Percentiles rank a stretch among this genome's conserved stretches.
Evolutionary conservation across 1,139 yeast genomes (phyloP).

Genomic region (Suhomyces taliae): DNA sequence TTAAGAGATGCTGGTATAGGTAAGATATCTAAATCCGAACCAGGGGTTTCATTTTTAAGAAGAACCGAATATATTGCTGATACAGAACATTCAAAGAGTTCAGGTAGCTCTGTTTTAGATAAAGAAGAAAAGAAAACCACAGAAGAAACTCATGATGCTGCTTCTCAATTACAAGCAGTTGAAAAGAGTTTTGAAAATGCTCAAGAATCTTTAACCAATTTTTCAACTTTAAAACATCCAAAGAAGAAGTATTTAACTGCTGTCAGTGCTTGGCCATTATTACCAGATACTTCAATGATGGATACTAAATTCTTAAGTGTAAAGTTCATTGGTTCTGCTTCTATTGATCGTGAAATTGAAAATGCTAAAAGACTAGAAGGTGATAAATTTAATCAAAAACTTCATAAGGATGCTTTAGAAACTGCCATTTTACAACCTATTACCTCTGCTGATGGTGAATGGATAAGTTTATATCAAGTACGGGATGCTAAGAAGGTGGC

Average conservation of each 20-base stretch:
- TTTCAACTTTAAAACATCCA: slow-evolving; percentile 67
- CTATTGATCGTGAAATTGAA: slow-evolving; percentile 44
- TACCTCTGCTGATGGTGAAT: slow-evolving; percentile 72
- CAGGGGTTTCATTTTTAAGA: slow-evolving; percentile 79
- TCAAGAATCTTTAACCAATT: slow-evolving; percentile 45
- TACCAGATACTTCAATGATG: slow-evolving; percentile 88
- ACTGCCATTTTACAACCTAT: slow-evolving; percentile 77
- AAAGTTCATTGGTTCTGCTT: slow-evolving; percentile 81
- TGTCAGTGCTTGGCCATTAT: slow-evolving; percentile 72
- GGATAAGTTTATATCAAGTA: slow-evolving; percentile 71
- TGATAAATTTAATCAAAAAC: slow-evolving; percentile 37
- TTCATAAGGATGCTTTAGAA: slow-evolving; percentile 46
- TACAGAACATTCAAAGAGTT: slow-evolving; percentile 21
- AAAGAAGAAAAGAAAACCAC: slow-evolving; percentile 14
- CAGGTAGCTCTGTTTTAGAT: slow-evolving; percentile 14
- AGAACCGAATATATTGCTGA: slow-evolving; percentile 88
- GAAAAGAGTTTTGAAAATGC: slow-evolving; percentile 75
- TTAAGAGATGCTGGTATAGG: slow-evolving; percentile 75
- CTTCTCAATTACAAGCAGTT: slow-evolving; percentile 62
- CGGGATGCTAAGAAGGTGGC: slow-evolving; percentile 26
- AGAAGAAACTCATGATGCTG: slow-evolving; percentile 54
- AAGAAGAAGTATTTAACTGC: slow-evolving; percentile 71
- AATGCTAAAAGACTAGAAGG: slow-evolving; percentile 39
- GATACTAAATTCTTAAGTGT: slow-evolving; percentile 74
- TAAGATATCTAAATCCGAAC: slow-evolving; percentile 50